Evolutionary conservation across 2,329 filamentous ascomycete species (phyloP), one percentile per base, ranked within the genome.

Genomic region (Claviceps monticola): DNA sequence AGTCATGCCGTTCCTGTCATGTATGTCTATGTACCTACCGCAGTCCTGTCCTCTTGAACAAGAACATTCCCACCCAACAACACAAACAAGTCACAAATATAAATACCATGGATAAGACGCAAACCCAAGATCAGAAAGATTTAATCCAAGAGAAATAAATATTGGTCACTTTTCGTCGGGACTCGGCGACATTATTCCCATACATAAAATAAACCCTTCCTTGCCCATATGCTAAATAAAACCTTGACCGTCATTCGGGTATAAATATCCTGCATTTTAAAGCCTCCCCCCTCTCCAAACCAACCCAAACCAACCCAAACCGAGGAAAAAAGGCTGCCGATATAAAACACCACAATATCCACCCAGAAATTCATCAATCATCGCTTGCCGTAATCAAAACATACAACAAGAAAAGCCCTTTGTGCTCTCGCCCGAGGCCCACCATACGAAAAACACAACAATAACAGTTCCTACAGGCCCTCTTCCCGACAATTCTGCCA

Each of bases 211-310:
- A 21, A 47, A 46, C 43, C 23, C 17, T 34, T 11, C 29, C 29
- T 34, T 34, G 29, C 29, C 29, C 29, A 34, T 34, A 34, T 34
- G 29, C 29, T 34, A 4, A 26, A 26, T 26, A 26, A 34, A 34
- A 34, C 29, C 9, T 34, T 34, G 29, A n/a, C 53, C 49, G 50
- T 51, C 44, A 51, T 48, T 53, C 48, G 59, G 61, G 60, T 64
- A 64, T 64, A 62, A 23, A 34, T 62, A 62, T 58, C 58, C 60
- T 57, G 53, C 56, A 55, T 58, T 56, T 56, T 49, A 44, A 59
- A 54, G 26, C 52, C 55, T 52, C 29, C 9, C 7, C 7, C 7
- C 2, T 29, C 26, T 29, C 26, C 26, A 29, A 19, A 19, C 19
- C 19, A 29, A 29, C 11, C 29, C 29, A 21, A 21, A 21, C 21